A percentile compares a stretch with the other conserved stretches of the same genome.
Conservation (phyloP, 495 filamentous ascomycete genomes). For the Penicillium odoratum region DNA sequence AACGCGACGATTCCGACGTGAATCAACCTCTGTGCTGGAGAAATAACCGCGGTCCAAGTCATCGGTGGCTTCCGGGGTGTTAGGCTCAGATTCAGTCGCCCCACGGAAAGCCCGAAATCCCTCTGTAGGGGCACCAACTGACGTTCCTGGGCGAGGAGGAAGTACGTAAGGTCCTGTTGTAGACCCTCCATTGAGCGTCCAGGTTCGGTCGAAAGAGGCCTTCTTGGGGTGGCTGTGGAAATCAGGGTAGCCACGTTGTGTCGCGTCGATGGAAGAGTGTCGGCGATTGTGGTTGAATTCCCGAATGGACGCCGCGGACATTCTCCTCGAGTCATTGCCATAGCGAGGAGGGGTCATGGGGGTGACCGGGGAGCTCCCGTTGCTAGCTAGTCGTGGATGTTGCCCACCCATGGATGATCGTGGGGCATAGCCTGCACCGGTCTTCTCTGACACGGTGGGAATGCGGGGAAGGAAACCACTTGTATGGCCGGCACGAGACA, state of each 20-base stretch:
- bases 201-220: slow-evolving; percentile 85
- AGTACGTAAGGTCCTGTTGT: slow-evolving; percentile 35
- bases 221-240: slow-evolving; percentile 67
- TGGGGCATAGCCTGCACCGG: slow-evolving; percentile 27
- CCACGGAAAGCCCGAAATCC: slow-evolving; percentile 22
- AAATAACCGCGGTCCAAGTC: slow-evolving; percentile 93
- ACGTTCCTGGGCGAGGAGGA: slow-evolving; percentile 38
- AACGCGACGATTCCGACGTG: slow-evolving; percentile 68
- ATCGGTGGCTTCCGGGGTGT: slow-evolving; percentile 32
- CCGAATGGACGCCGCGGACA: slow-evolving; percentile 82
- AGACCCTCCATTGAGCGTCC: slow-evolving; percentile 68
- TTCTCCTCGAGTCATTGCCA: slow-evolving; percentile 55
- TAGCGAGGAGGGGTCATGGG: slow-evolving; percentile 38
- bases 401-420: slow-evolving; percentile 27
- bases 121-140: slow-evolving; percentile 28
- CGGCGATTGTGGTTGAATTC: slow-evolving; percentile 82
- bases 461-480: slow-evolving; percentile 61
- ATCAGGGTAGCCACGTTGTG: slow-evolving; percentile 27
- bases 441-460: slow-evolving; percentile 52
- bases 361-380: slow-evolving; percentile 34
- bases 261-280: slow-evolving; percentile 78
- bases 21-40: slow-evolving; percentile 81
- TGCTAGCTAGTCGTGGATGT: slow-evolving; percentile 38
- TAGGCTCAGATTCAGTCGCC: slow-evolving; percentile 29
- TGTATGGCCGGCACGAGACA: slow-evolving; percentile 37